Evolutionary conservation across 129 eudicot genomes (phyloP).

Genomic region (sunflower (Helianthus annuus)): DNA sequence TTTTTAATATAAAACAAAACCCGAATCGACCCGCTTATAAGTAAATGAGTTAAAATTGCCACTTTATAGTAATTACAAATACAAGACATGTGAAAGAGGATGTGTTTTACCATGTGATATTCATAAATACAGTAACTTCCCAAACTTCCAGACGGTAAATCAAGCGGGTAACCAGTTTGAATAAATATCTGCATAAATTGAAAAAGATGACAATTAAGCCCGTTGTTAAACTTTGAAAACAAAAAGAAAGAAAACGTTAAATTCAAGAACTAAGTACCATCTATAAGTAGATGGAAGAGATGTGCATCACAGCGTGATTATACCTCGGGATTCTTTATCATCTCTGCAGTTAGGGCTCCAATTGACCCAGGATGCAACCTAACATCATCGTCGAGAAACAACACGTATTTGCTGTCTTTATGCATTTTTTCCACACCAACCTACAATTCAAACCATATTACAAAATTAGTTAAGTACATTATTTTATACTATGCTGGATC

Average conservation of each 20-base stretch:
- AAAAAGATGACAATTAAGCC: slow-evolving; percentile 3
- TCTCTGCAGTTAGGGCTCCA: slow-evolving; percentile 95
- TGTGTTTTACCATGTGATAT: slow-evolving; percentile 86
- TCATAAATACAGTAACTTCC: slow-evolving; percentile 99
- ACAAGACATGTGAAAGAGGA: slow-evolving; percentile 14
- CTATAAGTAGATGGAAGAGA: slow-evolving; percentile 30
- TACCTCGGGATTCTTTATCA: slow-evolving; percentile 98
- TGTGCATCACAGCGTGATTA: slow-evolving; percentile 24
- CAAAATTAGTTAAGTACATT: not conserved
- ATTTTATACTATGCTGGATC: not conserved
- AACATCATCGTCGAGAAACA: slow-evolving; percentile 97
- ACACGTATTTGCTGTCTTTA: slow-evolving; percentile 86
- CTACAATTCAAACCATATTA: slow-evolving; percentile 32
- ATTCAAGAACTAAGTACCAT: slow-evolving; percentile 30
- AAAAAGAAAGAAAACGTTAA: not conserved
- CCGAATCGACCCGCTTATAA: not conserved
- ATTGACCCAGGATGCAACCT: slow-evolving; percentile 97
- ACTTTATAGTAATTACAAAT: slow-evolving; percentile 8
- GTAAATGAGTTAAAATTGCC: not conserved
- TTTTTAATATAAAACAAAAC: not conserved
- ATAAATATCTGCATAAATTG: slow-evolving; percentile 77
- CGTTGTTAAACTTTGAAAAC: not conserved
- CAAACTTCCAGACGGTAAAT: slow-evolving; percentile 98
- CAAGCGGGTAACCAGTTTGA: slow-evolving; percentile 99
- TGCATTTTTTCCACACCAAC: slow-evolving; percentile 91